Base-by-base conservation (phyloP, 768 basidiomycete genomes). In the Hortiboletus flavorubellus region DNA sequence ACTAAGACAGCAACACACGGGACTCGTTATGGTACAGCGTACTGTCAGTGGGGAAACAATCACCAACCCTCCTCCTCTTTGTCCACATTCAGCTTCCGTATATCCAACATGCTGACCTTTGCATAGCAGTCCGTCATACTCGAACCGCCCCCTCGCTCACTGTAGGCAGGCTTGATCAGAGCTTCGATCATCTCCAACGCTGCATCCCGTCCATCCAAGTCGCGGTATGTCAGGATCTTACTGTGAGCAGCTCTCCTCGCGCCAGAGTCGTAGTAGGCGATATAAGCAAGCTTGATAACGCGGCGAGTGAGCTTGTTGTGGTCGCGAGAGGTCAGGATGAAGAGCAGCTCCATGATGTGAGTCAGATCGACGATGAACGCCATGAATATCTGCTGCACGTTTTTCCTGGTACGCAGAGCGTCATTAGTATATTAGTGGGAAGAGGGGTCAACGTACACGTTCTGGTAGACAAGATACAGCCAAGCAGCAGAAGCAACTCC, bases 241-340 rank as follows among this genome's bases (percentile, higher is more conserved):
- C 10, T 6, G 15, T 34, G 49, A 14, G 18, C 33, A 14, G 18
- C 33, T 14, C 35, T 35, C 50, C 14, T 43, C 33, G 43, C 11
- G 8, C 8, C 41, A n/a, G 41, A 51, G 4, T 26, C 8, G 2
- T n/a, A 7, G 21, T 51, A 51, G n/a, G 12, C 4, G 10, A 3
- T 10, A 10, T n/a, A 42, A n/a, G 49, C 31, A 1, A 26, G 8
- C 31, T 42, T 51, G 33, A 51, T 18, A 9, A 34, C 38, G 12
- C 49, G 49, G n/a, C 49, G 49, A 8, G 49, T 49, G 49, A 49
- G 38, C 30, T 15, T 49, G n/a, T 49, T 31, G 38, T 49, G 38
- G 8, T 49, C 29, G 38, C n/a, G 49, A 40, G 10, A 38, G 0
- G 38, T 31, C 26, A 26, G 26, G 26, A 26, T 26, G 26, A 26